phyloP scores from a whole-genome alignment of 495 filamentous ascomycete species.

The Neurospora sp. region DNA sequence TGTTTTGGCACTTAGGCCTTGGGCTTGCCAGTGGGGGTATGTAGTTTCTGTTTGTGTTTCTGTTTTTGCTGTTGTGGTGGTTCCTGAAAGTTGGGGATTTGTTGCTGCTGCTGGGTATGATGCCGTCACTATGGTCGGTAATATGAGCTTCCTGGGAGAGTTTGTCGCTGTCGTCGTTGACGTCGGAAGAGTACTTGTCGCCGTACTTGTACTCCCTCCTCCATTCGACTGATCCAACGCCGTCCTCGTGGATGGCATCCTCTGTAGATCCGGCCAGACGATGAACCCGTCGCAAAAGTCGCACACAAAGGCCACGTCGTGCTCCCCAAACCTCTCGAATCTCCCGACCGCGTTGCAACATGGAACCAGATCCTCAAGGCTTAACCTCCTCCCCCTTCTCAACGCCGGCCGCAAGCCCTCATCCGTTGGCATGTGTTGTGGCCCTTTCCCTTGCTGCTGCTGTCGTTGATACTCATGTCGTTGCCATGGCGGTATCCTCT shows the following conservation, averaged over 20 bases:
- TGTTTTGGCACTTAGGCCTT: conserved; percentile 8
- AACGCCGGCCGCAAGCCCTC: background rate
- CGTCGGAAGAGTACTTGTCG: background rate
- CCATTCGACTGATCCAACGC: conserved; percentile 4
- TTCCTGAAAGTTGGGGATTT: background rate
- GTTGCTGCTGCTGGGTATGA: background rate
- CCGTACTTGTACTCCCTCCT: background rate
- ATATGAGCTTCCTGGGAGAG: background rate
- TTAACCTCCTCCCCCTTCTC: conserved; percentile 4
- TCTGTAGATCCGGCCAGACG: conserved; percentile 35
- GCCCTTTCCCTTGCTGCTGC: conserved; percentile 3
- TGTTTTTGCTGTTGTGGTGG: background rate
- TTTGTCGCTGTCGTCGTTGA: background rate
- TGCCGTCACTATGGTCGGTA: background rate
- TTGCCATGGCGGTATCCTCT: conserved; percentile 7
- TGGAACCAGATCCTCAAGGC: conserved; percentile 28
- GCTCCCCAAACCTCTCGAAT: conserved; percentile 32
- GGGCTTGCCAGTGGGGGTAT: conserved; percentile 26
- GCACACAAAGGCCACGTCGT: conserved; percentile 39
- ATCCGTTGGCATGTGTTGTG: background rate
- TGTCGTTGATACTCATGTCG: conserved; percentile 11
- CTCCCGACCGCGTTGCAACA: conserved; percentile 29
- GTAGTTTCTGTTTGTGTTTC: conserved; percentile 2
- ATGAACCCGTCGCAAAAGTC: conserved; percentile 41
- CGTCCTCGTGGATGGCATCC: conserved; percentile 28